Evolutionary conservation across 495 filamentous ascomycete species (phyloP).

Genomic region (Penicillium subrubescens): DNA sequence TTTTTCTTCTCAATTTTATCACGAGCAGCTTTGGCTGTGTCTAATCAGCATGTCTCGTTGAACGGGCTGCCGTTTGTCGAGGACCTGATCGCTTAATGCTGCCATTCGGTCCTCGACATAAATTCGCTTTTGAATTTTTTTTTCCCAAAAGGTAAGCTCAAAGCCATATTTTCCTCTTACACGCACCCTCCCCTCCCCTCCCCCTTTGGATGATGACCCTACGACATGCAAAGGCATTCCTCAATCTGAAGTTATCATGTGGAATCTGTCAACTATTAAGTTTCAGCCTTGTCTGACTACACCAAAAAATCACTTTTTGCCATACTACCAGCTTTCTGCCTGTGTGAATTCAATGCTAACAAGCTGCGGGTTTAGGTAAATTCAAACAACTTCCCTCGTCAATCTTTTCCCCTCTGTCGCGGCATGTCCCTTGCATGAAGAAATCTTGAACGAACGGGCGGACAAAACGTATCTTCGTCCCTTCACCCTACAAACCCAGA

Average conservation of each 20-base stretch:
- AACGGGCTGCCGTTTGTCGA: slow-evolving; percentile 8
- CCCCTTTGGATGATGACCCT: slow-evolving; percentile 73
- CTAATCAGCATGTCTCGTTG: slow-evolving; percentile 4
- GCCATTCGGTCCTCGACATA: slow-evolving; percentile 11
- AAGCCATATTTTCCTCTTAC: slow-evolving; percentile 15
- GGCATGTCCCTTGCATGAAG: slow-evolving; percentile 63
- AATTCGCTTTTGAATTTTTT: slow-evolving; percentile 8
- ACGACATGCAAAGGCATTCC: slow-evolving; percentile 93
- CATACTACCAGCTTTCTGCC: slow-evolving; percentile 22
- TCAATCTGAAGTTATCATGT: slow-evolving; percentile 91
- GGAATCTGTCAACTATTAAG: slow-evolving; percentile 76
- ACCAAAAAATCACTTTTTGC: slow-evolving; percentile 17
- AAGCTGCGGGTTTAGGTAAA: slow-evolving; percentile 54
- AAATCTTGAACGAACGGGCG: slow-evolving; percentile 98
- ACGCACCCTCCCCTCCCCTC: slow-evolving; percentile 20
- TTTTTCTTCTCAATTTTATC: slow-evolving; percentile 10
- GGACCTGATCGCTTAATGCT: slow-evolving; percentile 17
- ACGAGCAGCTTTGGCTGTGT: slow-evolving; percentile 13
- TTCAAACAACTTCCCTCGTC: slow-evolving; percentile 25
- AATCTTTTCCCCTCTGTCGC: slow-evolving; percentile 17
- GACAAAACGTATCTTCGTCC: slow-evolving; percentile 81
- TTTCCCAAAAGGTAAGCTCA: slow-evolving; percentile 58
- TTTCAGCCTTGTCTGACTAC: slow-evolving; percentile 99
- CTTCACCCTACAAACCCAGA: slow-evolving; percentile 65
- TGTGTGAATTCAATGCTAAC: slow-evolving; percentile 45